Percentiles rank a stretch among this genome's conserved stretches.
Conservation (phyloP, 306 rosid genomes). For the Cyamopsis tetragonoloba region DNA sequence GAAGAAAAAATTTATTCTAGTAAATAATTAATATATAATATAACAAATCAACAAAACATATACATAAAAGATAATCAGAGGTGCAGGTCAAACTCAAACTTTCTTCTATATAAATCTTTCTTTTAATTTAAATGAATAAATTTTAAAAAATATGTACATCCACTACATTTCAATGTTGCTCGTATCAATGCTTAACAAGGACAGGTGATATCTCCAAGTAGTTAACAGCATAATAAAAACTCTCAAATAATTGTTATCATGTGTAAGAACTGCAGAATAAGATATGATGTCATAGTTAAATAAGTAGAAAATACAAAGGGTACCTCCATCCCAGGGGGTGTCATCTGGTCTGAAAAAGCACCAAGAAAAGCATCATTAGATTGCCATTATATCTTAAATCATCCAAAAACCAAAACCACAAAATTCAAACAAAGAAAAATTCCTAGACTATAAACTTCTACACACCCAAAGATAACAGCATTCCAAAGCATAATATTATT, state of each 20-base stretch:
- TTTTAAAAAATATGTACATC: background rate
- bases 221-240: background rate
- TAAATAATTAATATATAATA: background rate
- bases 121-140: too few relatives aligned
- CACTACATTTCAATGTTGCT: background rate
- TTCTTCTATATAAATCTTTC: background rate
- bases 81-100: background rate
- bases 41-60: background rate
- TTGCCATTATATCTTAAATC: background rate
- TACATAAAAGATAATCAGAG: background rate
- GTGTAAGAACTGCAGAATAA: background rate
- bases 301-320: slow-evolving; percentile 21
- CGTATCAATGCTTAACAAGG: background rate
- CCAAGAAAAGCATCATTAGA: slow-evolving; percentile 22
- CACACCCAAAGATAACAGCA: slow-evolving; percentile 95
- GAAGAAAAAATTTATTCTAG: background rate
- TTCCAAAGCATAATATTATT: slow-evolving; percentile 96
- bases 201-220: background rate
- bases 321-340: slow-evolving; percentile 99
- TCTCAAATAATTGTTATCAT: background rate
- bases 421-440: background rate
- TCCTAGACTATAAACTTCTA: background rate
- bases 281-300: background rate
- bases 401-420: slow-evolving; percentile 22
- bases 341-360: slow-evolving; percentile 83